A percentile compares a stretch with the other conserved stretches of the same genome.
phyloP scores from a whole-genome alignment of 2,329 filamentous ascomycete species.

The Kalaharituber pfeilii region DNA sequence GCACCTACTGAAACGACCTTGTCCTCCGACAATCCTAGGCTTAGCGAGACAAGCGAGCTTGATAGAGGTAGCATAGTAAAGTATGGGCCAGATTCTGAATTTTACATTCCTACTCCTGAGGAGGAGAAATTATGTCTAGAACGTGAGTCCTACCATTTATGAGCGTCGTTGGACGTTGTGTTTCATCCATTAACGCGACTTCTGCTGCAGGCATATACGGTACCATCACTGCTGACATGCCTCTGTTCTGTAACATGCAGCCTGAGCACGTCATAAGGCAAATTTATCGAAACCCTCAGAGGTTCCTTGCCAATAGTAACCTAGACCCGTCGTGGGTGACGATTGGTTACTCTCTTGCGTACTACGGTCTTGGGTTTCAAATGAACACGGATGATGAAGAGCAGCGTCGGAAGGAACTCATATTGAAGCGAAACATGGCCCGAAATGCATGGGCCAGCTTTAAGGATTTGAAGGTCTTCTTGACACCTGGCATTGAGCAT shows the following conservation, averaged over 20 bases:
- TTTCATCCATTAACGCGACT: too few species aligned
- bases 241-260: neutral
- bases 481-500: conserved; percentile 39
- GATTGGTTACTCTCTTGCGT: neutral
- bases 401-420: neutral
- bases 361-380: neutral
- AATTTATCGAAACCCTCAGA: neutral
- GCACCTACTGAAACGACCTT: neutral
- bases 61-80: neutral
- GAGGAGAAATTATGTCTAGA: neutral
- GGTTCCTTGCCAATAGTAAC: neutral
- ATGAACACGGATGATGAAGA: neutral
- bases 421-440: neutral
- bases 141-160: neutral
- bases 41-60: neutral
- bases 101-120: neutral
- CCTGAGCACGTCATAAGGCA: neutral
- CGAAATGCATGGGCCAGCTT: conserved; percentile 26
- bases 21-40: neutral
- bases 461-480: conserved; percentile 37
- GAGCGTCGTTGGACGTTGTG: neutral
- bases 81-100: neutral
- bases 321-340: neutral
- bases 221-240: neutral
- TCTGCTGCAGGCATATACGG: neutral